Percentiles rank a stretch among this genome's conserved stretches.
phyloP scores from a whole-genome alignment of 163 green algal species.

The Coccomyxa subellipsoidea region DNA sequence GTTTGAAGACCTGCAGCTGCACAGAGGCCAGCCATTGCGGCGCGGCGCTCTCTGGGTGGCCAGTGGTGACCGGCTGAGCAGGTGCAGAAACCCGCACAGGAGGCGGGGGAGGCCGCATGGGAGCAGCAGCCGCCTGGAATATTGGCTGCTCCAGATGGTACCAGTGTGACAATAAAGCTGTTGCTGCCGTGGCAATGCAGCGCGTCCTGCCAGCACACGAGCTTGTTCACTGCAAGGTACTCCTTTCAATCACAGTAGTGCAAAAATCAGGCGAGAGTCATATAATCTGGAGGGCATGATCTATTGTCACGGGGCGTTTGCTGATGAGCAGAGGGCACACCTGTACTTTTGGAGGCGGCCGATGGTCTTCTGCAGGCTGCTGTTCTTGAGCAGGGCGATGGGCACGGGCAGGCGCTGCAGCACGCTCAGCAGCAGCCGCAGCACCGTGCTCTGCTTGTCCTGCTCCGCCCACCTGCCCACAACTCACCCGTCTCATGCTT shows the following conservation, averaged over 20 bases:
- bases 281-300: too few species aligned
- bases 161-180: not conserved
- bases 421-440: not conserved
- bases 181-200: not conserved
- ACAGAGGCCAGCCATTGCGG: not conserved
- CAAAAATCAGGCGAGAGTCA: too few species aligned
- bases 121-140: not conserved
- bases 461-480: not conserved
- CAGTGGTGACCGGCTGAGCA: not conserved
- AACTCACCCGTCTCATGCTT: too few species aligned
- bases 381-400: not conserved
- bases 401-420: not conserved
- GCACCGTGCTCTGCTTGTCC: not conserved
- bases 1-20: not conserved
- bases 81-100: not conserved
- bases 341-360: not conserved
- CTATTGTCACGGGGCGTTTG: too few species aligned
- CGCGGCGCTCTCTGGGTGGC: not conserved
- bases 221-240: too few species aligned
- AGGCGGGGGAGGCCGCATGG: not conserved
- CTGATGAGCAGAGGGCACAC: not conserved
- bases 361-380: not conserved
- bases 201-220: not conserved
- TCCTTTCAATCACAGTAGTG: too few species aligned
- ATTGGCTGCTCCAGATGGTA: not conserved